Evolutionary conservation across 257 asterid species (phyloP), one percentile per base, ranked within the genome.

Genomic region (Thymus quinquecostatus): DNA sequence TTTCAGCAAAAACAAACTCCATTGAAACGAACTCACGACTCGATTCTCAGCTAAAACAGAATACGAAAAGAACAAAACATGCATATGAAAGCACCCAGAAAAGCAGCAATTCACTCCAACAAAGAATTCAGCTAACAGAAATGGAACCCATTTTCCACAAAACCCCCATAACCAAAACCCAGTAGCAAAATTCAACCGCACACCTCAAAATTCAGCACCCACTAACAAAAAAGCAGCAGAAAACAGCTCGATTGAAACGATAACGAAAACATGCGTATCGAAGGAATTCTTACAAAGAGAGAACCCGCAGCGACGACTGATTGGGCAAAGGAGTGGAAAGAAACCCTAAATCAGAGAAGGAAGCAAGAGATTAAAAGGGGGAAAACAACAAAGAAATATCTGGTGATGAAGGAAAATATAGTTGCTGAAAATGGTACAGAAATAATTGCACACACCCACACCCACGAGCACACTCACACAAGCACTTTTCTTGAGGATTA

Each of bases 311-410:
- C 71, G 33, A 30, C 63, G 66, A 49, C 57, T 12, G 66, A 40
- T 21, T 1, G 60, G n/a, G 33, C 58, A 60, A 33, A 21, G 21
- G 64, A 62, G 82, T 78, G 49, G 49, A 77, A 83, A 79, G 77
- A 79, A 83, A 79, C 86, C 88, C 88, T 81, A 83, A 76, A 76
- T 77, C 77, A 64, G 64, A 66, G 45, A 68, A n/a, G 4, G 40
- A 38, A 38, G 74, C 30, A 48, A 36, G 13, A 57, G 58, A 12
- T 34, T 38, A 38, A 3, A 21, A 10, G 49, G 61, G 68, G 54
- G 28, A 36, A 27, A 45, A 36, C 28, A 65, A 36, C 48, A 34
- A 28, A 36, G 10, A 75, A 82, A 74, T 69, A 79, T 79, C 62
- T 56, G 58, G 21, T 21, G 21, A 21, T 27, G 79, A 74, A 50